phyloP scores from a whole-genome alignment of 2,329 filamentous ascomycete species.

The Neopestalotiopsis sp. region DNA sequence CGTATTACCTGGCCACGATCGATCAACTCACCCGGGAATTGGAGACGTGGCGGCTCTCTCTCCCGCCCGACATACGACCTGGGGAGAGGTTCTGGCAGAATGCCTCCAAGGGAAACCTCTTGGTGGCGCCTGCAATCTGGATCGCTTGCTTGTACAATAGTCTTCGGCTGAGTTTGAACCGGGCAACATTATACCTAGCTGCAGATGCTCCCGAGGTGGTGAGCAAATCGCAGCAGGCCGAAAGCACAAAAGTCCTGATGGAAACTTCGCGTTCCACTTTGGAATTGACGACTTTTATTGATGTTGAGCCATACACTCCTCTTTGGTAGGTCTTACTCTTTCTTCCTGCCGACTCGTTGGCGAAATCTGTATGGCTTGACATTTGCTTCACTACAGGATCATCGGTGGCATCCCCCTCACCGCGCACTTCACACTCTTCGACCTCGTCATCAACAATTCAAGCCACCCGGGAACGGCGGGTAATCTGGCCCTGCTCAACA shows the following conservation, averaged over 20 bases:
- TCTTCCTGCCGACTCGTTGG: neutral
- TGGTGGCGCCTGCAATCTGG: slow-evolving; percentile 22
- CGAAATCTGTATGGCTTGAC: neutral
- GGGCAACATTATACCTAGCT: slow-evolving; percentile 29
- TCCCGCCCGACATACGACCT: slow-evolving; percentile 27
- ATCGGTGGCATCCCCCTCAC: slow-evolving; percentile 25
- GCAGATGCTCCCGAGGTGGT: slow-evolving; percentile 19
- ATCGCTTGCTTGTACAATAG: slow-evolving; percentile 35
- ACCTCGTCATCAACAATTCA: slow-evolving; percentile 24
- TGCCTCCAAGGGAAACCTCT: neutral
- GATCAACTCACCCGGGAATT: slow-evolving; percentile 32
- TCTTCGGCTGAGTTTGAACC: slow-evolving; percentile 31
- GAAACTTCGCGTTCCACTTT: slow-evolving; percentile 31
- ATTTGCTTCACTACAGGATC: neutral
- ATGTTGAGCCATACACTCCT: slow-evolving; percentile 35
- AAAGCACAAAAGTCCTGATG: slow-evolving; percentile 27
- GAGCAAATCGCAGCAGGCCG: slow-evolving; percentile 19
- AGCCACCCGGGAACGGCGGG: slow-evolving; percentile 24
- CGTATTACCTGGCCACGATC: slow-evolving; percentile 32
- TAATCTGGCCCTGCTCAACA: slow-evolving; percentile 45
- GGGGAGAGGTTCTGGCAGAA: slow-evolving; percentile 23
- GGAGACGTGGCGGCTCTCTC: slow-evolving; percentile 34
- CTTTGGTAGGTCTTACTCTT: slow-evolving; percentile 25
- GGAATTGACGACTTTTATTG: slow-evolving; percentile 33
- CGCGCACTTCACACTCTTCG: slow-evolving; percentile 24